These are phyloP conservation scores for Aureobasidium sp. DNA, from an alignment of 2,329 filamentous ascomycete genomes.

Conservation along the genomic window DNA sequence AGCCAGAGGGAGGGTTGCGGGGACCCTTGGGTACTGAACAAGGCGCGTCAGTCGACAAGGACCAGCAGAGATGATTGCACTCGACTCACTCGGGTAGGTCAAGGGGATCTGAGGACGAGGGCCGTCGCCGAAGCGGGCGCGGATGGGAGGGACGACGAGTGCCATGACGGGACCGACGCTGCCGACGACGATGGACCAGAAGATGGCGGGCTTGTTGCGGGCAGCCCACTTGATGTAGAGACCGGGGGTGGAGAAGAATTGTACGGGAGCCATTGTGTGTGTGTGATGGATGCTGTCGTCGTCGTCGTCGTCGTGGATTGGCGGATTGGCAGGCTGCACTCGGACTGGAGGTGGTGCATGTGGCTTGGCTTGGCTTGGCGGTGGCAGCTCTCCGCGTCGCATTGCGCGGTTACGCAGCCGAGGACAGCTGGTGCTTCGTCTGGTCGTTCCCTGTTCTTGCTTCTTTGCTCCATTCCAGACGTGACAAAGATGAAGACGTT, in stretches of 20 bases:
- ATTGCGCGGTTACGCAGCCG: constrained; percentile 4
- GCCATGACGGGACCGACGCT: constrained; percentile 63
- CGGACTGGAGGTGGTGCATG: background rate
- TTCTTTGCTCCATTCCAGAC: background rate
- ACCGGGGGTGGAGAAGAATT: constrained; percentile 78
- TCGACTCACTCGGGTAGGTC: constrained; percentile 81
- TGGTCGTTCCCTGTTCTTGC: background rate
- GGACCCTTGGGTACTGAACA: constrained; percentile 41
- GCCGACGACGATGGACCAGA: constrained; percentile 77
- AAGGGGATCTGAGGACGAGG: constrained; percentile 67
- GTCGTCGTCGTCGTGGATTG: too few species aligned
- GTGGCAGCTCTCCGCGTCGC: constrained; percentile 2
- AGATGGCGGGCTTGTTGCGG: constrained; percentile 82
- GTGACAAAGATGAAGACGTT: constrained; percentile 28
- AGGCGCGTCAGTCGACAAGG: background rate
- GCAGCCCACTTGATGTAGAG: constrained; percentile 83
- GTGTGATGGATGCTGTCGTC: background rate
- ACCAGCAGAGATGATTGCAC: too few species aligned
- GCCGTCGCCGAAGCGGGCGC: constrained; percentile 66
- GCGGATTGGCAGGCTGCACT: too few species aligned
- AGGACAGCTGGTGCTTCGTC: constrained; percentile 11
- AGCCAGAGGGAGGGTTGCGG: constrained; percentile 39
- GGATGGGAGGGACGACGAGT: constrained; percentile 64
- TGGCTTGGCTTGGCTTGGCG: background rate
- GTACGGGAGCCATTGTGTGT: constrained; percentile 57